Percentiles rank a stretch among this genome's conserved stretches.
Conservation (phyloP, 352 stramenopile species). For the Halophytophthora batemanensis region DNA sequence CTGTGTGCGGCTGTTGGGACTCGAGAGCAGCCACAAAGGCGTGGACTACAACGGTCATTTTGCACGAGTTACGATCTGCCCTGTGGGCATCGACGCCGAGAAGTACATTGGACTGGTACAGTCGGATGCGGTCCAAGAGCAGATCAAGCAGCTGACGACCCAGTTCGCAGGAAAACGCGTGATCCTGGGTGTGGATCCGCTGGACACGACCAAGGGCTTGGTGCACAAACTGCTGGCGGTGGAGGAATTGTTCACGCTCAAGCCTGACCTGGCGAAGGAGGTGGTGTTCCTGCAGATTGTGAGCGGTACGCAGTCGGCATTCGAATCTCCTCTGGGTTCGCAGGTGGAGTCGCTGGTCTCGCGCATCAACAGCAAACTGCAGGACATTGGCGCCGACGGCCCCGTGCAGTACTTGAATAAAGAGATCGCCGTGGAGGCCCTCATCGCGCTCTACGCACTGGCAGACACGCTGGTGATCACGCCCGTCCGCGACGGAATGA, state of each 20-base stretch:
- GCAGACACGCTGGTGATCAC: slow-evolving; percentile 84
- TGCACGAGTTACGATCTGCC: slow-evolving; percentile 82
- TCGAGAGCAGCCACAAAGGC: slow-evolving; percentile 87
- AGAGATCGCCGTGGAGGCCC: slow-evolving; percentile 77
- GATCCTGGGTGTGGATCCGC: slow-evolving; percentile 79
- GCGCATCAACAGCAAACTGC: slow-evolving; percentile 90
- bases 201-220: slow-evolving; percentile 89
- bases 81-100: slow-evolving; percentile 83
- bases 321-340: slow-evolving; percentile 67
- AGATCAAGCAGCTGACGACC: slow-evolving; percentile 48
- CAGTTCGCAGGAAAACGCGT: slow-evolving; percentile 85
- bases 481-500: slow-evolving; percentile 89
- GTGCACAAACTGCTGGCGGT: slow-evolving; percentile 90
- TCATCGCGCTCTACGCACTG: slow-evolving; percentile 87
- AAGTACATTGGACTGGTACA: slow-evolving; percentile 70
- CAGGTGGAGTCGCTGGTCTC: slow-evolving; percentile 90
- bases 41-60: slow-evolving; percentile 90
- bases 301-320: slow-evolving; percentile 39
- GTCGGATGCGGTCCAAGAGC: slow-evolving; percentile 61
- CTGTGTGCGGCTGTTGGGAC: slow-evolving; percentile 76
- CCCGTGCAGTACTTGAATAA: slow-evolving; percentile 92
- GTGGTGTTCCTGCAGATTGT: slow-evolving; percentile 95
- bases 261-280: slow-evolving; percentile 90
- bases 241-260: slow-evolving; percentile 83
- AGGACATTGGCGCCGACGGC: slow-evolving; percentile 82